Percentiles rank a stretch among this genome's conserved stretches.
These are phyloP conservation scores for Phlegmacium glaucopus DNA, from an alignment of 768 basidiomycete species.

Conservation along the genomic window DNA sequence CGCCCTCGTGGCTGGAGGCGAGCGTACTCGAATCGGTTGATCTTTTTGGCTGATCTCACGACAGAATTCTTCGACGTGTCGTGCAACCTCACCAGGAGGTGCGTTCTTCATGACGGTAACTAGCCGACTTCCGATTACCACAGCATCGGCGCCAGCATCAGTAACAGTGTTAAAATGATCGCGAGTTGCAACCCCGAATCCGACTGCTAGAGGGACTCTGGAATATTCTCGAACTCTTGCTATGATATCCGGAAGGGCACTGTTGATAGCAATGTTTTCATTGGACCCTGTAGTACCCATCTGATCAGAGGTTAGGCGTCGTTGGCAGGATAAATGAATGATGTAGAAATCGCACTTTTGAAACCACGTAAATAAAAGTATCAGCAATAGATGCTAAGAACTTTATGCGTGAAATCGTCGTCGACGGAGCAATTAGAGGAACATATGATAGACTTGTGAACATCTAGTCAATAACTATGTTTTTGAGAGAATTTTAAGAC, in stretches of 20 bases:
- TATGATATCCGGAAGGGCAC: conserved; percentile 78
- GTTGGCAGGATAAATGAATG: conserved; percentile 3
- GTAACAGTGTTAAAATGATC: conserved; percentile 85
- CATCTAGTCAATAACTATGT: neutral
- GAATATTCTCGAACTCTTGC: conserved; percentile 77
- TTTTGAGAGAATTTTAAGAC: conserved; percentile 25
- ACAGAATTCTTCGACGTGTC: conserved; percentile 71
- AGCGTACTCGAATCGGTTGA: conserved; percentile 31
- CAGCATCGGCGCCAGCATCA: conserved; percentile 89
- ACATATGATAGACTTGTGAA: conserved; percentile 81
- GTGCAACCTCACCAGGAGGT: conserved; percentile 41
- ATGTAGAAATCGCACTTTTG: conserved; percentile 55
- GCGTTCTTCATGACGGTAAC: conserved; percentile 77
- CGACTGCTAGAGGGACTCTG: conserved; percentile 85
- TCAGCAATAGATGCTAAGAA: conserved; percentile 94
- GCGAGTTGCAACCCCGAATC: conserved; percentile 92
- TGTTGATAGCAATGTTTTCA: conserved; percentile 64
- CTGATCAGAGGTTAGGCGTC: conserved; percentile 25
- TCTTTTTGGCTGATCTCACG: conserved; percentile 56
- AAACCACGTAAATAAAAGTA: conserved; percentile 98
- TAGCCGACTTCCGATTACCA: conserved; percentile 89
- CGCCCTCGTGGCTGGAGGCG: conserved; percentile 23
- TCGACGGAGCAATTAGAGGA: conserved; percentile 93
- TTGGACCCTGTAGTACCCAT: conserved; percentile 99
- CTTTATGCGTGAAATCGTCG: conserved; percentile 79